Evolutionary conservation across 805 yeast genomes (phyloP).

Genomic region (Blastobotrys terrestris): DNA sequence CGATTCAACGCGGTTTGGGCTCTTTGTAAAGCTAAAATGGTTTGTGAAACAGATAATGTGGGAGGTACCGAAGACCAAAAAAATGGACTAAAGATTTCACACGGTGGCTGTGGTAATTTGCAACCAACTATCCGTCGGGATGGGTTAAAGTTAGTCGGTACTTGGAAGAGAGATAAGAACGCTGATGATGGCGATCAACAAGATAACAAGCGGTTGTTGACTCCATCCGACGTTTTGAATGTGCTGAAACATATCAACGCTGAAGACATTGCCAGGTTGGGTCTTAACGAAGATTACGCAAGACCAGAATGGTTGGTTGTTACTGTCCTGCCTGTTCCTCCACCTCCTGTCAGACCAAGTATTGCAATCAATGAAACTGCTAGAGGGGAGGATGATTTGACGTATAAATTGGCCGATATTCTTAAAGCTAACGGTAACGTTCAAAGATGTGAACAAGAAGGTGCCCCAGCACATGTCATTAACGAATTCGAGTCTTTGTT

Average conservation of each 20-base stretch:
- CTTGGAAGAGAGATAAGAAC: constrained; percentile 88
- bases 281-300: constrained; percentile 92
- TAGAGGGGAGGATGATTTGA: constrained; percentile 98
- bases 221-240: constrained; percentile 83
- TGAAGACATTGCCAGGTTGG: constrained; percentile 74
- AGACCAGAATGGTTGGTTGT: constrained; percentile 98
- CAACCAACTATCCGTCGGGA: constrained; percentile 96
- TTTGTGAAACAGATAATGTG: constrained; percentile 83
- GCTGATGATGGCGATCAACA: constrained; percentile 86
- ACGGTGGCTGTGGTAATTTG: constrained; percentile 98
- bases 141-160: constrained; percentile 93
- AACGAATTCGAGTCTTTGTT: constrained; percentile 92
- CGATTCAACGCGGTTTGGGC: constrained; percentile 97
- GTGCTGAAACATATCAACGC: constrained; percentile 87
- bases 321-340: constrained; percentile 98
- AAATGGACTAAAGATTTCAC: constrained; percentile 41
- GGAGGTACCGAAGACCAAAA: constrained; percentile 51
- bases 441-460: constrained; percentile 96
- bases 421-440: constrained; percentile 94
- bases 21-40: constrained; percentile 83
- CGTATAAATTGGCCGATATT: constrained; percentile 94
- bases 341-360: constrained; percentile 98
- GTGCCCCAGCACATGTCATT: constrained; percentile 97
- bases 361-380: constrained; percentile 97
- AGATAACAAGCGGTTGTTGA: constrained; percentile 71